Percentiles rank a stretch among this genome's conserved stretches.
Conservation (phyloP, 768 basidiomycete species). For the Termitomyces sp. region DNA sequence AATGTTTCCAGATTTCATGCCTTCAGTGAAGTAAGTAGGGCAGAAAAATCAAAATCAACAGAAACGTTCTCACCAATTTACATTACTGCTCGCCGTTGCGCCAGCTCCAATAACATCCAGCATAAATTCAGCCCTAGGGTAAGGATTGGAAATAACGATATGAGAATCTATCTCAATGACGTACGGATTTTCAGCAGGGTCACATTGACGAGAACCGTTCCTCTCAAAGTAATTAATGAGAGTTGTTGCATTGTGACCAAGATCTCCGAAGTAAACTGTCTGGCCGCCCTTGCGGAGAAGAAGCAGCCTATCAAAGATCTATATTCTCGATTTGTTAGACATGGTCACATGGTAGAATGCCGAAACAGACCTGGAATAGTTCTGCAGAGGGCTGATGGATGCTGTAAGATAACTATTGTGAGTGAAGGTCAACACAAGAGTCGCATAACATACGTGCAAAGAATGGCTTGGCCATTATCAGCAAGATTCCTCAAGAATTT, state of each 20-base stretch:
- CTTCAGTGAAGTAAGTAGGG: conserved; percentile 13
- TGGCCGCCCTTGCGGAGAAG: conserved; percentile 75
- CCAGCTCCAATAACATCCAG: conserved; percentile 73
- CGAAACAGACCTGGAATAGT: conserved; percentile 53
- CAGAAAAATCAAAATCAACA: conserved; percentile 29
- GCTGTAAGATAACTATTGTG: background rate
- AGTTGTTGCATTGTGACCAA: conserved; percentile 54
- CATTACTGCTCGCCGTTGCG: conserved; percentile 43
- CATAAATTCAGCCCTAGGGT: conserved; percentile 50
- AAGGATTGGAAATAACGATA: conserved; percentile 5
- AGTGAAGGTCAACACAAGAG: background rate
- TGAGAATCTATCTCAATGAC: conserved; percentile 5
- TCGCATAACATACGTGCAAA: conserved; percentile 64
- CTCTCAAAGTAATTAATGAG: conserved; percentile 74
- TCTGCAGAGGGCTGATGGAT: conserved; percentile 69
- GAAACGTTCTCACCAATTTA: conserved; percentile 47
- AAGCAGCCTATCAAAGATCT: conserved; percentile 72
- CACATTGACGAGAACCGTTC: conserved; percentile 61
- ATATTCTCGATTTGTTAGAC: background rate
- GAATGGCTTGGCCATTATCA: conserved; percentile 77
- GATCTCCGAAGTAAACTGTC: conserved; percentile 68
- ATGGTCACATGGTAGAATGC: background rate
- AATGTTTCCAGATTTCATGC: conserved; percentile 37
- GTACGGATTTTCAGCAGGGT: conserved; percentile 68
- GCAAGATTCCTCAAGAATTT: conserved; percentile 71